These are phyloP conservation scores for Lagerstroemia speciosa DNA, from an alignment of 345 rosid genomes.

Conservation along the genomic window DNA sequence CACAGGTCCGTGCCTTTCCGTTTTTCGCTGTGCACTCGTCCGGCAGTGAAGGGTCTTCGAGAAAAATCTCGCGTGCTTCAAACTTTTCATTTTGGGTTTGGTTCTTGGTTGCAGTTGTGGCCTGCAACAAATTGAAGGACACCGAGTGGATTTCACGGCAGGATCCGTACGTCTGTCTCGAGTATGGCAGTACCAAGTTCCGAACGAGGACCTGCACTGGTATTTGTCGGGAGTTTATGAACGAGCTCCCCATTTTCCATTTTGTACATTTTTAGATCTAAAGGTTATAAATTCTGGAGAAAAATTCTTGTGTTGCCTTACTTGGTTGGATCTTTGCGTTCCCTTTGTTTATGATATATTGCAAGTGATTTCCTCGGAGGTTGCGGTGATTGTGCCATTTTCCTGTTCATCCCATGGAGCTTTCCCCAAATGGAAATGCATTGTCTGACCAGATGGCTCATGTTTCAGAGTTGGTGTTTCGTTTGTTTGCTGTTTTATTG, in stretches of 20 bases:
- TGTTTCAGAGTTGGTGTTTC: neutral
- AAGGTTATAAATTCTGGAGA: neutral
- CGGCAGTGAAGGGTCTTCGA: neutral
- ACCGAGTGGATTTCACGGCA: conserved; percentile 22
- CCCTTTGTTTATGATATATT: too few relatives aligned
- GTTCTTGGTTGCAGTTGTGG: conserved; percentile 12
- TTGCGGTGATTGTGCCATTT: neutral
- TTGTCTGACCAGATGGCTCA: neutral
- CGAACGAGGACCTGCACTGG: conserved; percentile 22
- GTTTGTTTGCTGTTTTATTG: too few relatives aligned
- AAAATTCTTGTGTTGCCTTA: neutral
- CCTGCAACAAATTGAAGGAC: conserved; percentile 16
- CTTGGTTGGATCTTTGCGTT: neutral
- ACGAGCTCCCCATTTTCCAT: neutral
- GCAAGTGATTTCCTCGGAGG: neutral
- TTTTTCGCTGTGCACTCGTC: neutral
- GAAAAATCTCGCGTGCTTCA: neutral
- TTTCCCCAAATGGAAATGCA: too few relatives aligned
- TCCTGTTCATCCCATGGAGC: too few relatives aligned
- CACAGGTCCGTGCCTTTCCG: conserved; percentile 36
- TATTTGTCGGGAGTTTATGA: neutral
- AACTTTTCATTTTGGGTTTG: neutral
- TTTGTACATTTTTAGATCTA: neutral
- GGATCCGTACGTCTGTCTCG: conserved; percentile 19
- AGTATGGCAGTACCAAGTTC: conserved; percentile 18